Percentiles rank a stretch among this genome's conserved stretches.
Conservation (phyloP, 306 rosid genomes). For the Gastrolobium bilobum region DNA sequence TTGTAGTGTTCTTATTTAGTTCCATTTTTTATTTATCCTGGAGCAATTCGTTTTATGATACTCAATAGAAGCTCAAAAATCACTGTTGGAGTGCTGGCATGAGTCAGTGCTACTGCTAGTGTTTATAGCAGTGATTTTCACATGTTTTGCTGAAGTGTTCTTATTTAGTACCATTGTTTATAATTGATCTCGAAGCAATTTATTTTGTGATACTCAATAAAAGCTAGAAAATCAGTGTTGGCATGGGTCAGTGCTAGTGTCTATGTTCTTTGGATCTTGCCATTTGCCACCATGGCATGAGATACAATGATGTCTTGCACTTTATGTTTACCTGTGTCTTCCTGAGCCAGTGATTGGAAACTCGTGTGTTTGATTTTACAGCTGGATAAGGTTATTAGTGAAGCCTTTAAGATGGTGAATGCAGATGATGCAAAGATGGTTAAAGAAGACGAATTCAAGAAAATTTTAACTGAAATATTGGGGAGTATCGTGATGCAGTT, state of each 20-base stretch:
- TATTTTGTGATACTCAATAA: background rate
- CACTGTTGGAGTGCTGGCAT: background rate
- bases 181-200: constrained; percentile 7
- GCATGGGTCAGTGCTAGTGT: background rate
- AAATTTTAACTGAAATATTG: constrained; percentile 67
- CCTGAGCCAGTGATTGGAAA: constrained; percentile 9
- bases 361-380: constrained; percentile 47
- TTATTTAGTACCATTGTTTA: background rate
- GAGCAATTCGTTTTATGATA: background rate
- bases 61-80: background rate
- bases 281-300: constrained; percentile 9
- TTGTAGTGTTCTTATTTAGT: background rate
- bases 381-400: constrained; percentile 79
- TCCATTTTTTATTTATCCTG: background rate
- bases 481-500: constrained; percentile 81
- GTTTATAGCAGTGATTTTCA: background rate
- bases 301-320: constrained; percentile 7
- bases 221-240: constrained; percentile 2
- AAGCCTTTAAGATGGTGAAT: constrained; percentile 61
- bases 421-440: constrained; percentile 70
- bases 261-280: background rate
- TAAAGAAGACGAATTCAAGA: constrained; percentile 93
- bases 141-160: background rate
- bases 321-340: background rate
- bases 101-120: background rate